Conservation (phyloP, 257 asterid species). For the Primulina huaijiensis region DNA sequence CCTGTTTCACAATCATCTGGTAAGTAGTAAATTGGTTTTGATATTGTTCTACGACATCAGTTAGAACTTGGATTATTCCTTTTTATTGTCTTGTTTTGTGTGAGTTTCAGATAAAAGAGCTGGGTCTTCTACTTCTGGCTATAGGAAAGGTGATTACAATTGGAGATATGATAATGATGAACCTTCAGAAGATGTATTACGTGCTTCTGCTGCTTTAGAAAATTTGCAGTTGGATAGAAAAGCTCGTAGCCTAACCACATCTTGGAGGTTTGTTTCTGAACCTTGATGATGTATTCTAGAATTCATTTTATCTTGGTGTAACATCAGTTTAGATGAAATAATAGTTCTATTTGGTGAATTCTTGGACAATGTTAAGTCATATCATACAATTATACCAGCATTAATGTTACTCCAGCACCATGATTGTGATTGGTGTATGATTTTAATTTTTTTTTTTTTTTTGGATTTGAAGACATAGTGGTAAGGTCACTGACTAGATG, state of each 20-base stretch:
- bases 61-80: neutral
- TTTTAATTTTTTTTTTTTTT: neutral
- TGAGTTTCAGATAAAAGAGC: constrained; percentile 68
- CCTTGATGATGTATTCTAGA: constrained; percentile 15
- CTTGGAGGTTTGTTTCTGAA: constrained; percentile 74
- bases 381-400: neutral
- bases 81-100: constrained; percentile 18
- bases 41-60: constrained; percentile 12
- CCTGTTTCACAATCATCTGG: constrained; percentile 81
- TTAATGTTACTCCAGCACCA: neutral
- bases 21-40: constrained; percentile 33
- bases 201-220: constrained; percentile 85
- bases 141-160: constrained; percentile 84
- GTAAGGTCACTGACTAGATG: neutral
- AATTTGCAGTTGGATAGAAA: constrained; percentile 93
- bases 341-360: neutral
- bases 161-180: constrained; percentile 85
- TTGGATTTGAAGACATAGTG: constrained; percentile 3
- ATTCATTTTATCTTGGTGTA: neutral
- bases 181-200: constrained; percentile 66
- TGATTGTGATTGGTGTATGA: neutral
- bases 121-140: constrained; percentile 81
- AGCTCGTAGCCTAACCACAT: constrained; percentile 75
- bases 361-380: neutral
- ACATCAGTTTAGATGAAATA: neutral